phyloP scores from a whole-genome alignment of 2,329 filamentous ascomycete species.

The Xylariomycetidae sp. region DNA sequence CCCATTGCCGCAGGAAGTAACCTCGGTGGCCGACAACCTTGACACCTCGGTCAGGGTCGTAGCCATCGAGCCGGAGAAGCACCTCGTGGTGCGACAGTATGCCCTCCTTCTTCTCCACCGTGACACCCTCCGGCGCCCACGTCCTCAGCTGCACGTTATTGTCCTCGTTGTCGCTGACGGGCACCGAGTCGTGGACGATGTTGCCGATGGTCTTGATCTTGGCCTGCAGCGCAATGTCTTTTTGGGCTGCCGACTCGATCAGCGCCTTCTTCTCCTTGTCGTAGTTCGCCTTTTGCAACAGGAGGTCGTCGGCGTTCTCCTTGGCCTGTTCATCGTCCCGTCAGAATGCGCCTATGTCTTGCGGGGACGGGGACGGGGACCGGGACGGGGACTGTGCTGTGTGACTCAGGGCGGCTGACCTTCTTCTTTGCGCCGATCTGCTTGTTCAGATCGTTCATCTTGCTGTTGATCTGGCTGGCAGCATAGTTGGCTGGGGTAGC shows the following conservation, averaged over 20 bases:
- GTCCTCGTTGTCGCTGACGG: constrained; percentile 45
- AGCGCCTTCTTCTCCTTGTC: constrained; percentile 78
- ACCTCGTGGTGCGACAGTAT: constrained; percentile 93
- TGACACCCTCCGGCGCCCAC: constrained; percentile 74
- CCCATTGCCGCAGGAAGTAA: constrained; percentile 87
- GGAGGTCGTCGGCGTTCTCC: constrained; percentile 75
- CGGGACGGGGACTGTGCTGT: constrained; percentile 11
- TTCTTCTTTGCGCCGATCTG: constrained; percentile 90
- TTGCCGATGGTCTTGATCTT: constrained; percentile 86
- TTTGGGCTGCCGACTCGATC: constrained; percentile 67
- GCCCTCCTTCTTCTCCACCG: constrained; percentile 63
- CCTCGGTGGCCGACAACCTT: constrained; percentile 94
- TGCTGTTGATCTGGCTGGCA: constrained; percentile 71
- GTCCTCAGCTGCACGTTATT: constrained; percentile 71
- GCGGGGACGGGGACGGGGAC: background rate
- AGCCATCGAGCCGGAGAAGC: constrained; percentile 78
- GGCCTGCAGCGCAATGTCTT: constrained; percentile 65
- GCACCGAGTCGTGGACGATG: constrained; percentile 72
- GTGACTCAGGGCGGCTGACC: constrained; percentile 35
- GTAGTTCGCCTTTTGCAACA: constrained; percentile 70
- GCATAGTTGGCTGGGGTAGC: constrained; percentile 57
- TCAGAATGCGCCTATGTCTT: background rate
- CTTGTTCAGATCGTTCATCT: constrained; percentile 86
- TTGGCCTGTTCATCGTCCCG: constrained; percentile 51
- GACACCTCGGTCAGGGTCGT: constrained; percentile 85